Percentiles rank a stretch among this genome's conserved stretches.
Evolutionary conservation across 768 basidiomycete genomes (phyloP).

Genomic region (Tephrocybe rancida): DNA sequence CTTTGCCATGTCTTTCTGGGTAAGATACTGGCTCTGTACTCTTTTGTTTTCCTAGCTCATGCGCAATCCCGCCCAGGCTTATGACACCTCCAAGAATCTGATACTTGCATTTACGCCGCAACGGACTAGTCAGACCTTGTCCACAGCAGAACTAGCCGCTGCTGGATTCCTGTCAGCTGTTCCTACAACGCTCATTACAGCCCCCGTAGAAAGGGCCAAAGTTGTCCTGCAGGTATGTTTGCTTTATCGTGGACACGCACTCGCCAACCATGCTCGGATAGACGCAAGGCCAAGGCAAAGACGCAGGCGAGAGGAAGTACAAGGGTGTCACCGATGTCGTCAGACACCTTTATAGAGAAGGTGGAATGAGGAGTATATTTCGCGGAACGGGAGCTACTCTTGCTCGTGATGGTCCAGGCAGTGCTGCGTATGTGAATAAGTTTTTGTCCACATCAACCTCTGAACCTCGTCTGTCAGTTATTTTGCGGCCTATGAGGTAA

Average conservation of each 20-base stretch:
- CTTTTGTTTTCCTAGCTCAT: neutral
- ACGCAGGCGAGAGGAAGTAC: slow-evolving; percentile 62
- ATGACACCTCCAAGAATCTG: slow-evolving; percentile 89
- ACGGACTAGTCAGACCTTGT: slow-evolving; percentile 62
- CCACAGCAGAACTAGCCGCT: slow-evolving; percentile 78
- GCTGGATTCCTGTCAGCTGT: slow-evolving; percentile 96
- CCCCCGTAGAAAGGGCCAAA: slow-evolving; percentile 95
- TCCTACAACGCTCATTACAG: slow-evolving; percentile 90
- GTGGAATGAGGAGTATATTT: slow-evolving; percentile 89
- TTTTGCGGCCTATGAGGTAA: slow-evolving; percentile 95
- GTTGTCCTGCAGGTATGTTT: slow-evolving; percentile 82
- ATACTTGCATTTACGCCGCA: slow-evolving; percentile 82
- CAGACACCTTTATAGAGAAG: slow-evolving; percentile 88
- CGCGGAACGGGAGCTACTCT: slow-evolving; percentile 93
- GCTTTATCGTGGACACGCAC: neutral
- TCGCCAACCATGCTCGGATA: slow-evolving; percentile 27
- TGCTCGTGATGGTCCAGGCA: slow-evolving; percentile 93
- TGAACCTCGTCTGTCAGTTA: slow-evolving; percentile 54
- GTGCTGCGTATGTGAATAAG: slow-evolving; percentile 76
- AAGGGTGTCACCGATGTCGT: slow-evolving; percentile 93
- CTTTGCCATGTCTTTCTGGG: slow-evolving; percentile 98
- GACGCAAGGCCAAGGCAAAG: slow-evolving; percentile 83
- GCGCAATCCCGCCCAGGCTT: slow-evolving; percentile 61
- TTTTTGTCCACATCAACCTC: neutral
- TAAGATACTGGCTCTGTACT: slow-evolving; percentile 33